Evolutionary conservation across 352 stramenopile species (phyloP).

Genomic region (Aphanomyces stellatus): DNA sequence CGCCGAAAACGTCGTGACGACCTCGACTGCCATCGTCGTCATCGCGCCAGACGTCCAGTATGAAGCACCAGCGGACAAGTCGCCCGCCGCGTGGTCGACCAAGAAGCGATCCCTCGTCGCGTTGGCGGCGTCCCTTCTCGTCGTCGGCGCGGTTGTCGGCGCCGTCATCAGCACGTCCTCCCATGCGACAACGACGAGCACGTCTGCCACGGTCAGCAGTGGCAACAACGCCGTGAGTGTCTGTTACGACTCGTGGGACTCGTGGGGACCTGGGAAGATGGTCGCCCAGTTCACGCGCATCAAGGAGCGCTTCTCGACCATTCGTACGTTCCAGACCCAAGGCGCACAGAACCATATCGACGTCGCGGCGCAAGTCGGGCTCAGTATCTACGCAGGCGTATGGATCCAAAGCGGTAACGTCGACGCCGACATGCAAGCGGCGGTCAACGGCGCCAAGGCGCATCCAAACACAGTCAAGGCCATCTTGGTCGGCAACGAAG

Average conservation of each 20-base stretch:
- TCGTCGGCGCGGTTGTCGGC: neutral
- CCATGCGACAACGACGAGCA: neutral
- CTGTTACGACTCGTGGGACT: slow-evolving; percentile 41
- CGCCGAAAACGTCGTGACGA: too few species aligned
- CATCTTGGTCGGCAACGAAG: slow-evolving; percentile 59
- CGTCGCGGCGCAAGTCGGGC: slow-evolving; percentile 33
- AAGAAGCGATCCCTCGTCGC: neutral
- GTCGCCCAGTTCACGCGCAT: slow-evolving; percentile 36
- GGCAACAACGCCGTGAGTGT: slow-evolving; percentile 24
- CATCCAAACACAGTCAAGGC: slow-evolving; percentile 29
- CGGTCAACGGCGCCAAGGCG: neutral
- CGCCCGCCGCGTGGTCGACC: too few species aligned
- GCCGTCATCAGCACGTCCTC: neutral
- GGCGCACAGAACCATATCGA: slow-evolving; percentile 33
- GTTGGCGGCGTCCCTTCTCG: neutral
- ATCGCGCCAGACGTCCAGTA: neutral
- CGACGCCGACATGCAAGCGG: slow-evolving; percentile 18
- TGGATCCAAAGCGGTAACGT: slow-evolving; percentile 24
- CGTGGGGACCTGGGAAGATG: slow-evolving; percentile 25
- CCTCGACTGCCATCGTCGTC: too few species aligned
- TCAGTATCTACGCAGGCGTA: slow-evolving; percentile 41
- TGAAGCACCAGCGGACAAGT: too few species aligned
- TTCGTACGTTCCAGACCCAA: slow-evolving; percentile 47
- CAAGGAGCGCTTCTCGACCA: slow-evolving; percentile 34
- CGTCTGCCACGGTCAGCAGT: neutral